phyloP scores from a whole-genome alignment of 148 eudicot species.

The Simmondsia chinensis region DNA sequence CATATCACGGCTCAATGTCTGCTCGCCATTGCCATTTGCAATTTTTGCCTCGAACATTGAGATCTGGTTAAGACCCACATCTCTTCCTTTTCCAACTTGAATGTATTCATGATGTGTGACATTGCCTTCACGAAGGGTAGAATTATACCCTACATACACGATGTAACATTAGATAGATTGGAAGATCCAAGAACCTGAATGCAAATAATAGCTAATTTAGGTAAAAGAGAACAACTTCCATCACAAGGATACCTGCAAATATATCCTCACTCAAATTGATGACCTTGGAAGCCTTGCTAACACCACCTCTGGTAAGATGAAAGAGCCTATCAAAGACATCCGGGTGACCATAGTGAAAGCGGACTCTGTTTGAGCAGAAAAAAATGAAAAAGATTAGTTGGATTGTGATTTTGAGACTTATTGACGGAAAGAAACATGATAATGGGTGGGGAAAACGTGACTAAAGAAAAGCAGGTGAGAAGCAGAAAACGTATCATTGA shows the following conservation, averaged over 20 bases:
- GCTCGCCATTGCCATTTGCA: constrained; percentile 99
- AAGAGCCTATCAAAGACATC: constrained; percentile 96
- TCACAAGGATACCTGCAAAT: constrained; percentile 68
- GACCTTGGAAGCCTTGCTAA: constrained; percentile 95
- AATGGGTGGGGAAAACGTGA: no score
- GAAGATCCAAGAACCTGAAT: no score
- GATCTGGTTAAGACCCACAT: constrained; percentile 95
- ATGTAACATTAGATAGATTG: constrained; percentile 3
- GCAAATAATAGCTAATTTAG: no score
- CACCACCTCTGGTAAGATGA: constrained; percentile 97
- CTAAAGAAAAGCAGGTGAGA: no score
- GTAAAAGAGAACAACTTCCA: no score
- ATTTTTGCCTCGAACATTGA: constrained; percentile 97
- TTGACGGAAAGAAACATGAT: no score
- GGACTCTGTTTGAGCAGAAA: constrained; percentile 54
- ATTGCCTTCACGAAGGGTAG: constrained; percentile 98
- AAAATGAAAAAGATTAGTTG: not conserved
- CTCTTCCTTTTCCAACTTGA: constrained; percentile 99
- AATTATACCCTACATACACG: constrained; percentile 67
- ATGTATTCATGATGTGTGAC: constrained; percentile 98
- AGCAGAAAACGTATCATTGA: no score
- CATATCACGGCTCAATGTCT: constrained; percentile 90
- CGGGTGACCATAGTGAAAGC: constrained; percentile 99
- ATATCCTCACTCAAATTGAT: constrained; percentile 97
- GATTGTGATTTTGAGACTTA: no score